A percentile compares a stretch with the other conserved stretches of the same genome.
phyloP scores from a whole-genome alignment of 768 basidiomycete genomes.

The Phlebiopsis gigantea region DNA sequence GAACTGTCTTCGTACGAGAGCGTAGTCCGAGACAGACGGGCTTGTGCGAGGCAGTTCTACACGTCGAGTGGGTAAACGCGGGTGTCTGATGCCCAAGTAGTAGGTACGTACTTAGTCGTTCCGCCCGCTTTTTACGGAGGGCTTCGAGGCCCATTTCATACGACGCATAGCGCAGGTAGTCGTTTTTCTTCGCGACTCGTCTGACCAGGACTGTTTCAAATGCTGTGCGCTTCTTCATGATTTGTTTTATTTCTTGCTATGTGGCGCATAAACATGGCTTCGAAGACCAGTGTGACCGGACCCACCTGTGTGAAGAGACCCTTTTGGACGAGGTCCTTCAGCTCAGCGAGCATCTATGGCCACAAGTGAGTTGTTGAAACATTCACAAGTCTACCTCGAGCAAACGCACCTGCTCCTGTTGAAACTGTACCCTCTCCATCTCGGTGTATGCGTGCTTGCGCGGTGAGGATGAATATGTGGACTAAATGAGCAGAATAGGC shows the following conservation, averaged over 20 bases:
- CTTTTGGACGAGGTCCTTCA: conserved; percentile 86
- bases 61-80: neutral
- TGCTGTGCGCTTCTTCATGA: conserved; percentile 76
- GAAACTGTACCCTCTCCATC: conserved; percentile 93
- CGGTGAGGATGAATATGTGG: neutral
- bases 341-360: conserved; percentile 84
- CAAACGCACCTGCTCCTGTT: conserved; percentile 76
- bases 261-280: conserved; percentile 1
- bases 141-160: conserved; percentile 90
- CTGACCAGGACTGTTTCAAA: conserved; percentile 84
- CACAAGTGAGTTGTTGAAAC: neutral
- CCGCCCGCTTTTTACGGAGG: conserved; percentile 67
- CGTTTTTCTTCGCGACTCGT: conserved; percentile 77
- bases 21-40: conserved; percentile 75
- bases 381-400: neutral
- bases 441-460: neutral
- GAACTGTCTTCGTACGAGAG: conserved; percentile 78
- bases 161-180: conserved; percentile 86
- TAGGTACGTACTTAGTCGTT: conserved; percentile 56
- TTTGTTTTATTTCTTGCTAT: conserved; percentile 76
- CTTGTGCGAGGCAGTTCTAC: conserved; percentile 35
- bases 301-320: conserved; percentile 76
- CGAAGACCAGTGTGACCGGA: conserved; percentile 6
- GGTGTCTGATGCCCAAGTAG: neutral
- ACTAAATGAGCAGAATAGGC: neutral